phyloP scores from a whole-genome alignment of 2,329 filamentous ascomycete genomes.

The Penicillium sp. region DNA sequence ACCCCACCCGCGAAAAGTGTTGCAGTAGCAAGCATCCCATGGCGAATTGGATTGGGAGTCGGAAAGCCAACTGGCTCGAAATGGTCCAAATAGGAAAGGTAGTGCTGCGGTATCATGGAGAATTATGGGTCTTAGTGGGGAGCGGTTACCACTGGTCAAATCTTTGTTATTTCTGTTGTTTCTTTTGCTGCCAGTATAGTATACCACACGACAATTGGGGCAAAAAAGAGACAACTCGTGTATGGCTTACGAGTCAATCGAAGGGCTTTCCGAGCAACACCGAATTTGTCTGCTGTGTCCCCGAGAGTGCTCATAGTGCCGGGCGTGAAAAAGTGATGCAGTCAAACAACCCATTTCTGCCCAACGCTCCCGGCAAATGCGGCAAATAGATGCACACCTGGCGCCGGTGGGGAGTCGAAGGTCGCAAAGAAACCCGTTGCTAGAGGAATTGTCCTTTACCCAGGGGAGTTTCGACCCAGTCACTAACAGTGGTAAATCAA shows the following conservation, averaged over 20 bases:
- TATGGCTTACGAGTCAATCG: not conserved
- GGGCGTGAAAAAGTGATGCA: conserved; percentile 16
- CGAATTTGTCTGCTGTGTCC: conserved; percentile 12
- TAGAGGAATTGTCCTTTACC: conserved; percentile 4
- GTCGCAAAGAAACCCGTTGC: conserved; percentile 8
- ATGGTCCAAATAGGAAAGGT: conserved; percentile 24
- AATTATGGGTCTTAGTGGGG: conserved; percentile 27
- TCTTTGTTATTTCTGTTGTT: conserved; percentile 13
- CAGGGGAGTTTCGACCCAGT: conserved; percentile 1
- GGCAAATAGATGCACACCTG: conserved; percentile 26
- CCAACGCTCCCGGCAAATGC: conserved; percentile 22
- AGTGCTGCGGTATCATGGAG: conserved; percentile 21
- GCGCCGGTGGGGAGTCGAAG: conserved; percentile 21
- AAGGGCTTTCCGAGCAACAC: conserved; percentile 2
- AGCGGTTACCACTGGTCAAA: conserved; percentile 24
- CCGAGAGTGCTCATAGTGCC: conserved; percentile 1
- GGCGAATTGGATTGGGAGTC: conserved; percentile 21
- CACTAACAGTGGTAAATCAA: conserved; percentile 1
- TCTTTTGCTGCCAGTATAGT: conserved; percentile 7
- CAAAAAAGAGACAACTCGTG: conserved; percentile 1
- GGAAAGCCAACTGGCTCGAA: conserved; percentile 14
- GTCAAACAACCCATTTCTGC: conserved; percentile 28
- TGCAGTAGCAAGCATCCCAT: conserved; percentile 28
- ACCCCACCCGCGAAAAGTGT: conserved; percentile 28
- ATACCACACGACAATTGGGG: conserved; percentile 5